These are phyloP conservation scores for Nemania sp. DNA, from an alignment of 2,329 filamentous ascomycete species.

Conservation along the genomic window DNA sequence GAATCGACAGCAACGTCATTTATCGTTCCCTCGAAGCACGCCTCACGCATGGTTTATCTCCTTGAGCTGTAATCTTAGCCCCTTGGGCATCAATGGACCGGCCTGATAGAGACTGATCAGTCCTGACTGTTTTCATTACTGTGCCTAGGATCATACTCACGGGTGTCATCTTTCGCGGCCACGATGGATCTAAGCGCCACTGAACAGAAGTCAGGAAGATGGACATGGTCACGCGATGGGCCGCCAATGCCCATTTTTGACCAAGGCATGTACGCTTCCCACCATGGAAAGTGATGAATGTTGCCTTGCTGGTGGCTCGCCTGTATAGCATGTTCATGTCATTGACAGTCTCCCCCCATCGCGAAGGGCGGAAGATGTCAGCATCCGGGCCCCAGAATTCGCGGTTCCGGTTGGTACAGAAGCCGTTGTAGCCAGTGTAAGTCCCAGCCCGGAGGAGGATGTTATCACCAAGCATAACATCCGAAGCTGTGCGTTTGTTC, in stretches of 20 bases:
- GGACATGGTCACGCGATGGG: slow-evolving; percentile 43
- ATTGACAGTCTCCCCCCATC: slow-evolving; percentile 45
- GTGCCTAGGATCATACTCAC: slow-evolving; percentile 28
- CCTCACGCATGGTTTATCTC: neutral
- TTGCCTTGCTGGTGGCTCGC: slow-evolving; percentile 42
- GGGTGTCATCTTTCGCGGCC: slow-evolving; percentile 41
- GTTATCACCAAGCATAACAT: slow-evolving; percentile 35
- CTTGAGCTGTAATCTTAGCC: slow-evolving; percentile 7
- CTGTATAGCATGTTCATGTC: slow-evolving; percentile 44
- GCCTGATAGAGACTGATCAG: slow-evolving; percentile 1
- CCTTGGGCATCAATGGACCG: slow-evolving; percentile 15
- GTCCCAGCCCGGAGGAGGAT: slow-evolving; percentile 44
- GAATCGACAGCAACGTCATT: no score
- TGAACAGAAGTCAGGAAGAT: slow-evolving; percentile 37
- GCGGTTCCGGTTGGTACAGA: slow-evolving; percentile 45
- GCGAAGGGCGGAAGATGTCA: slow-evolving; percentile 45
- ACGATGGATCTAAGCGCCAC: slow-evolving; percentile 42
- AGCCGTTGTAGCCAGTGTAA: slow-evolving; percentile 48
- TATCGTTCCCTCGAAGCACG: no score
- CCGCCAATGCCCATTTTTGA: slow-evolving; percentile 46
- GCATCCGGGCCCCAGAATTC: slow-evolving; percentile 41
- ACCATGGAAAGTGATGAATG: slow-evolving; percentile 50
- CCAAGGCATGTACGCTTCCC: slow-evolving; percentile 47
- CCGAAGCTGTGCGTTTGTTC: slow-evolving; percentile 45
- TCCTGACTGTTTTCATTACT: neutral